phyloP scores from a whole-genome alignment of 1,284 basidiomycete genomes.

The Boletus hoseneyae region DNA sequence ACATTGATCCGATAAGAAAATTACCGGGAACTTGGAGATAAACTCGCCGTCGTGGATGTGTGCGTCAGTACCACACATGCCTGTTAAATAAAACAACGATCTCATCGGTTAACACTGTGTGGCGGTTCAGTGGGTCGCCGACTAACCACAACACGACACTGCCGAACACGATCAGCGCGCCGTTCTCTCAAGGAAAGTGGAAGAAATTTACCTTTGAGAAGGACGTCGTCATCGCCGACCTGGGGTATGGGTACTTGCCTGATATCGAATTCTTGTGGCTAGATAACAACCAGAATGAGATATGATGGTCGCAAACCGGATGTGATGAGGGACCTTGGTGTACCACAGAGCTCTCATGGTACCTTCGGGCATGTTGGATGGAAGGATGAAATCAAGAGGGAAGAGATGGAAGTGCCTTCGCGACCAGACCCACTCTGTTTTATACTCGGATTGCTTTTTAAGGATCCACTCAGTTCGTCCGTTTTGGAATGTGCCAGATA shows the following conservation, averaged over 20 bases:
- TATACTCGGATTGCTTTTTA: slow-evolving; percentile 20
- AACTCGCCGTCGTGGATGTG: slow-evolving; percentile 81
- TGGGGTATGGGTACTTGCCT: slow-evolving; percentile 55
- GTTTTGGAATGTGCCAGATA: slow-evolving; percentile 16
- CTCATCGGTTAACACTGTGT: neutral
- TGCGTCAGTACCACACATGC: slow-evolving; percentile 74
- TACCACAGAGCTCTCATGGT: slow-evolving; percentile 35
- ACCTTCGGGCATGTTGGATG: slow-evolving; percentile 29
- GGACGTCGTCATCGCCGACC: slow-evolving; percentile 54
- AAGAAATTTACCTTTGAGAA: slow-evolving; percentile 49
- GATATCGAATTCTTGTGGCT: slow-evolving; percentile 47
- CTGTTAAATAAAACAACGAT: slow-evolving; percentile 26
- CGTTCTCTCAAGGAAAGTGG: neutral
- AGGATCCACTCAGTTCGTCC: slow-evolving; percentile 5
- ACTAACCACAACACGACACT: slow-evolving; percentile 50
- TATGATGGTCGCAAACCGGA: neutral
- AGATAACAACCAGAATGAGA: slow-evolving; percentile 18
- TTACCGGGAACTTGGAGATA: slow-evolving; percentile 69
- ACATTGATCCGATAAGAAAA: slow-evolving; percentile 8
- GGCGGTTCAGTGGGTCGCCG: neutral
- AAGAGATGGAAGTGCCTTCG: slow-evolving; percentile 3
- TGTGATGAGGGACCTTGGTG: slow-evolving; percentile 23
- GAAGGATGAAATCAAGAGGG: slow-evolving; percentile 2
- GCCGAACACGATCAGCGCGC: slow-evolving; percentile 8
- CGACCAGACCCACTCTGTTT: slow-evolving; percentile 14